Conservation (phyloP, 2,329 filamentous ascomycete genomes). For the Cordyceps militaris region DNA sequence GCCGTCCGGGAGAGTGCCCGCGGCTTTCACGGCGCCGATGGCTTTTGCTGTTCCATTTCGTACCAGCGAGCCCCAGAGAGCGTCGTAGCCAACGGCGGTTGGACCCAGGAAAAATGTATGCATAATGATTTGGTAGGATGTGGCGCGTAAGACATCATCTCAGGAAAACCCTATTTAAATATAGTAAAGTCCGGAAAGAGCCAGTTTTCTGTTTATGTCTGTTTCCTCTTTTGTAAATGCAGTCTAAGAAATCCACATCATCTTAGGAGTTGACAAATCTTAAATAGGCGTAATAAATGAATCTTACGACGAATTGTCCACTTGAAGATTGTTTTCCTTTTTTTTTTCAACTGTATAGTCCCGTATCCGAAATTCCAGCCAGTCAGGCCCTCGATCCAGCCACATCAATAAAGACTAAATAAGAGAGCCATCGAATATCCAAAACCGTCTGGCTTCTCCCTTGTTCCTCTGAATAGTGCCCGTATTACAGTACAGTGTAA, state of each 20-base stretch:
- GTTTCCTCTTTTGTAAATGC: neutral
- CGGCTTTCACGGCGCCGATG: neutral
- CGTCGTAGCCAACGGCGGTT: neutral
- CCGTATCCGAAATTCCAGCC: no score
- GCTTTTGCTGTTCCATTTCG: neutral
- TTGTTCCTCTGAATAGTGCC: neutral
- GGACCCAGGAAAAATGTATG: neutral
- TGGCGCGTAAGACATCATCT: neutral
- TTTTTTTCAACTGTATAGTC: no score
- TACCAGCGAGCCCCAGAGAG: neutral
- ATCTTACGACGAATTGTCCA: no score
- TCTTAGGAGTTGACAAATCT: no score
- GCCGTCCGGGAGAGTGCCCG: neutral
- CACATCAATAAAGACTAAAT: no score
- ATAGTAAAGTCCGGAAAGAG: neutral
- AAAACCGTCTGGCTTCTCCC: neutral
- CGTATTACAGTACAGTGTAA: neutral
- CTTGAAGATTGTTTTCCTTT: no score
- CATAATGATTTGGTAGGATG: neutral
- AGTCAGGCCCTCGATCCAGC: no score
- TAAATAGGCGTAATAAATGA: no score
- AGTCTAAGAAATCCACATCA: no score
- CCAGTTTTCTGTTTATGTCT: neutral
- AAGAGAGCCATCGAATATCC: no score
- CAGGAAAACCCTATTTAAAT: neutral